A percentile compares a stretch with the other conserved stretches of the same genome.
Evolutionary conservation across 139 green algal species (phyloP).

Genomic region (Pleodorina starrii): DNA sequence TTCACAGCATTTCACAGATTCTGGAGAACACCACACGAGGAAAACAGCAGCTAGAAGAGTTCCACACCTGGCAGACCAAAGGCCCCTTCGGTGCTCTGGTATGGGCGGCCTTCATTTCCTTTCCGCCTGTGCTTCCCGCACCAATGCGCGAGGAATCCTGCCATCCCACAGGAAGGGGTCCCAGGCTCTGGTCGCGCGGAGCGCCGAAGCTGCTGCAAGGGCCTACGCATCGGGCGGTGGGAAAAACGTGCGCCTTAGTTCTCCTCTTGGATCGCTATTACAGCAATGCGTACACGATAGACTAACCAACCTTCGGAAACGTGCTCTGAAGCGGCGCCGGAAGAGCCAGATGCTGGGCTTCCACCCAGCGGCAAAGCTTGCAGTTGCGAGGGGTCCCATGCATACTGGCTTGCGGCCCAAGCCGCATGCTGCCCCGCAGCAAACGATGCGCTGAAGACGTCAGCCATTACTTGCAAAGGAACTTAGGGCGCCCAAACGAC

Average conservation of each 20-base stretch:
- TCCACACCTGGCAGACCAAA: slow-evolving; percentile 38
- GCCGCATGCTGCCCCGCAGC: not conserved
- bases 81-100: slow-evolving; percentile 13
- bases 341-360: not conserved
- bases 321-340: not conserved
- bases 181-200: slow-evolving; percentile 12
- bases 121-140: not conserved
- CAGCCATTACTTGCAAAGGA: slow-evolving; percentile 5
- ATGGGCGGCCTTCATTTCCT: slow-evolving; percentile 17
- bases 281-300: too few species aligned
- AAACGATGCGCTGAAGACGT: slow-evolving; percentile 11
- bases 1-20: too few species aligned
- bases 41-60: not conserved
- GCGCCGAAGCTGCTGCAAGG: not conserved
- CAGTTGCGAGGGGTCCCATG: slow-evolving; percentile 29
- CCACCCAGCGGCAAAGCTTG: not conserved
- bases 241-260: too few species aligned
- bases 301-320: not conserved
- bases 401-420: slow-evolving; percentile 1
- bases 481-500: not conserved
- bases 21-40: too few species aligned
- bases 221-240: too few species aligned
- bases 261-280: too few species aligned
- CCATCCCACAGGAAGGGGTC: slow-evolving; percentile 20
- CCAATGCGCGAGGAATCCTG: not conserved